These are phyloP conservation scores for Pulveroboletus sp. DNA, from an alignment of 768 basidiomycete genomes.

Conservation along the genomic window DNA sequence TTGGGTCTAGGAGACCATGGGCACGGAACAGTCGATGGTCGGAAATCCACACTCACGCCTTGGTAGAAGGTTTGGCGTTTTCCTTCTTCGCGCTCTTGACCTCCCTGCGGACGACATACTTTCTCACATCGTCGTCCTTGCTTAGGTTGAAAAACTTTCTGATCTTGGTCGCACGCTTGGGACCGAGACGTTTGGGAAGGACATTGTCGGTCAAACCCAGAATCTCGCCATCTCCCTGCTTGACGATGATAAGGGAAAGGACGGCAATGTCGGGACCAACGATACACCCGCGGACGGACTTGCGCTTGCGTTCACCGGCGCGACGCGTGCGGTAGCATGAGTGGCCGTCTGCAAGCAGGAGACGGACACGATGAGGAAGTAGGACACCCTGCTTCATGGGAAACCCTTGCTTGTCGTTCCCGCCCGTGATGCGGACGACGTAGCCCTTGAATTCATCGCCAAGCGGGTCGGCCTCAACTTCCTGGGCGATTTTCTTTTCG, in stretches of 20 bases:
- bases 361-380: slow-evolving; percentile 86
- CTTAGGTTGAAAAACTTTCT: slow-evolving; percentile 94
- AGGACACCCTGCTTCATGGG: slow-evolving; percentile 99
- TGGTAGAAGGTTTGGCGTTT: slow-evolving; percentile 89
- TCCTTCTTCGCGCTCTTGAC: slow-evolving; percentile 87
- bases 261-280: slow-evolving; percentile 96
- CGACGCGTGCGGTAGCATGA: slow-evolving; percentile 95
- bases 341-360: slow-evolving; percentile 94
- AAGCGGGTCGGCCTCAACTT: slow-evolving; percentile 85
- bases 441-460: slow-evolving; percentile 98
- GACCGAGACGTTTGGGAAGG: slow-evolving; percentile 92
- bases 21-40: neutral
- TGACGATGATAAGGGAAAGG: slow-evolving; percentile 89
- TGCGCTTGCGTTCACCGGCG: slow-evolving; percentile 95
- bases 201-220: slow-evolving; percentile 89
- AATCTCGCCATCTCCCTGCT: slow-evolving; percentile 89
- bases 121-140: slow-evolving; percentile 98
- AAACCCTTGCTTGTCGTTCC: slow-evolving; percentile 99
- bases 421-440: slow-evolving; percentile 93
- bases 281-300: slow-evolving; percentile 98
- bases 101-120: slow-evolving; percentile 93
- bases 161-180: slow-evolving; percentile 97
- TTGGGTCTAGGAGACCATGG: slow-evolving; percentile 62
- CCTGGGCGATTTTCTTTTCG: slow-evolving; percentile 95
- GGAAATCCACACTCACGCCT: slow-evolving; percentile 64